A percentile compares a stretch with the other conserved stretches of the same genome.
Conservation (phyloP, 345 rosid species). For the Salix viminalis region DNA sequence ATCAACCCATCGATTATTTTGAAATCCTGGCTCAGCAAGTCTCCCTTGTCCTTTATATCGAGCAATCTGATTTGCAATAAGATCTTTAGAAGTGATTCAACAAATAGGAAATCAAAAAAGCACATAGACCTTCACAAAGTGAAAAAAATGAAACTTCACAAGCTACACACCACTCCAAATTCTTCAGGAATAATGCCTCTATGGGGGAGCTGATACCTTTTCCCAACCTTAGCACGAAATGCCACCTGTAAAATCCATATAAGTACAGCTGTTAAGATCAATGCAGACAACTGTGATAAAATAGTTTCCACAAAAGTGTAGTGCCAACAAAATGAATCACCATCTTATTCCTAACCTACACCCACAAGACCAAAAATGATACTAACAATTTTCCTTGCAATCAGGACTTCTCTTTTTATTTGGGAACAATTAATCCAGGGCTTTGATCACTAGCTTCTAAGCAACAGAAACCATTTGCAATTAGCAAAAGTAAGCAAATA, state of each 20-base stretch:
- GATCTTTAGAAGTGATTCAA: constrained; percentile 8
- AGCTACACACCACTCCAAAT: constrained; percentile 75
- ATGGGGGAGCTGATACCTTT: constrained; percentile 84
- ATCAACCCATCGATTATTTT: constrained; percentile 90
- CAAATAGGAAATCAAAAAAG: not conserved
- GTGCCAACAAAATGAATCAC: not conserved
- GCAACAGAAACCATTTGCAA: not conserved
- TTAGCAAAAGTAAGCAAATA: not conserved
- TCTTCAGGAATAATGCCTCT: constrained; percentile 95
- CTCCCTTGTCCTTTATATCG: constrained; percentile 95
- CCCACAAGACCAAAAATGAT: not conserved
- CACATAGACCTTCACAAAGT: not conserved
- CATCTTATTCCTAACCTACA: not conserved
- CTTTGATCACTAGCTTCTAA: not conserved
- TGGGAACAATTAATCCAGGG: not conserved
- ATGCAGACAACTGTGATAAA: not conserved
- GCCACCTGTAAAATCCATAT: constrained; percentile 53
- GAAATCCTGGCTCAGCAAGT: constrained; percentile 87
- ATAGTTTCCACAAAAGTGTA: not conserved
- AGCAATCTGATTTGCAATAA: constrained; percentile 53
- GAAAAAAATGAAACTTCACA: constrained; percentile 2
- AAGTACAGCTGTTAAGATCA: not conserved
- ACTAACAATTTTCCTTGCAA: not conserved
- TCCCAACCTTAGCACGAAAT: constrained; percentile 93
- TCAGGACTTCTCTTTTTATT: too few species aligned